Evolutionary conservation across 1,284 basidiomycete species (phyloP).

Genomic region (Gymnopus androsaceus): DNA sequence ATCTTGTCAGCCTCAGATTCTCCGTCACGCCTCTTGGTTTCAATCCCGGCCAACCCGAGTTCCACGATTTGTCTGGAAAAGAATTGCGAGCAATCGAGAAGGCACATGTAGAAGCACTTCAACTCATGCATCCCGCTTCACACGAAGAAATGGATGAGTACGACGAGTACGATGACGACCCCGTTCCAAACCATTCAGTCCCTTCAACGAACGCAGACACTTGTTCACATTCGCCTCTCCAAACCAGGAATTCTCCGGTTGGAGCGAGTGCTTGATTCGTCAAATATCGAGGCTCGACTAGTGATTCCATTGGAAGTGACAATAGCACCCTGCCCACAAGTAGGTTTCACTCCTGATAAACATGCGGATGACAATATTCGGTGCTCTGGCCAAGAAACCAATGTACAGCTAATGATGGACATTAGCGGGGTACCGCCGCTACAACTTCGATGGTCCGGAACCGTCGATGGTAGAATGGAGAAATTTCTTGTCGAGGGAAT

Average conservation of each 20-base stretch:
- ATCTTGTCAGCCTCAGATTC: constrained; percentile 75
- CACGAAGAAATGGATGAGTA: constrained; percentile 54
- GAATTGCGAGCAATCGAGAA: constrained; percentile 71
- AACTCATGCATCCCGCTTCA: constrained; percentile 43
- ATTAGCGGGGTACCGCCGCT: constrained; percentile 81
- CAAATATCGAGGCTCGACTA: constrained; percentile 65
- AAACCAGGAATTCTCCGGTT: constrained; percentile 76
- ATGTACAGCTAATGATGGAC: constrained; percentile 64
- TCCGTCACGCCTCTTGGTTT: constrained; percentile 73
- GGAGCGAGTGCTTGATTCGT: constrained; percentile 72
- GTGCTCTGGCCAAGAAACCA: constrained; percentile 73
- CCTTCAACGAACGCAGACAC: constrained; percentile 36
- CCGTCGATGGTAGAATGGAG: constrained; percentile 62
- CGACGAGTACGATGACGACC: constrained; percentile 58
- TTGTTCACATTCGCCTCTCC: constrained; percentile 71
- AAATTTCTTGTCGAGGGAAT: constrained; percentile 83
- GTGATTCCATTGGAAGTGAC: constrained; percentile 70
- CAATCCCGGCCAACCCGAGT: constrained; percentile 50
- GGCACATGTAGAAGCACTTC: constrained; percentile 51
- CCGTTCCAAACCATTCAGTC: constrained; percentile 46
- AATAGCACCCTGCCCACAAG: constrained; percentile 81
- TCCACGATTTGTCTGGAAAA: constrained; percentile 58
- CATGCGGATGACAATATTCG: constrained; percentile 51
- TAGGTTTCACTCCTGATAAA: constrained; percentile 58
- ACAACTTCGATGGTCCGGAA: constrained; percentile 75